Conservation (phyloP, 2,329 filamentous ascomycete species). For the Nannizziopsis arthrosporioides region DNA sequence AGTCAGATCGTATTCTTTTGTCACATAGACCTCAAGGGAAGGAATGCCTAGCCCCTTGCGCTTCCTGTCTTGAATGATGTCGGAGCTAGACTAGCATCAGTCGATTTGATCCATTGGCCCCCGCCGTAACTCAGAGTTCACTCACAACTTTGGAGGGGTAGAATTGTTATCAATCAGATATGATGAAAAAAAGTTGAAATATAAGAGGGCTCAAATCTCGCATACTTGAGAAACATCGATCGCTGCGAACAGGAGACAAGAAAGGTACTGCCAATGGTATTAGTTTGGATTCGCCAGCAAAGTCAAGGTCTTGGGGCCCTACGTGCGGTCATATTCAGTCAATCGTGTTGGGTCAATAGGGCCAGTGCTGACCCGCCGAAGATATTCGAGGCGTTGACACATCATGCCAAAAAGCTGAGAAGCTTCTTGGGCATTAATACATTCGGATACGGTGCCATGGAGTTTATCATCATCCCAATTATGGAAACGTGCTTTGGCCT, state of each 20-base stretch:
- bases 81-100: too few relatives aligned
- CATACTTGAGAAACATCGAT: neutral
- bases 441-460: neutral
- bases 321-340: neutral
- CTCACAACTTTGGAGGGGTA: neutral
- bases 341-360: neutral
- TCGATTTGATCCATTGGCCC: neutral
- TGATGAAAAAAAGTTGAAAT: neutral
- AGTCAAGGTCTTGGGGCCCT: neutral
- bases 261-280: neutral
- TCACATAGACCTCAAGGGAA: too few relatives aligned
- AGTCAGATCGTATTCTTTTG: neutral
- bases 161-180: neutral
- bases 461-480: neutral
- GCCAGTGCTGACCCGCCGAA: neutral
- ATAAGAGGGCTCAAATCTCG: neutral
- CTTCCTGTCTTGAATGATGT: too few relatives aligned
- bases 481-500: constrained; percentile 1
- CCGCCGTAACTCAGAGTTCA: neutral
- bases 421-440: constrained; percentile 1
- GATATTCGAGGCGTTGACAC: neutral
- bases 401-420: constrained; percentile 8
- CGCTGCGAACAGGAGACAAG: neutral
- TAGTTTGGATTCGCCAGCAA: too few relatives aligned
- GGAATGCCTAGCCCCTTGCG: too few relatives aligned